Conservation (phyloP, 1,284 basidiomycete genomes). For the Leccinum fuscescens region DNA sequence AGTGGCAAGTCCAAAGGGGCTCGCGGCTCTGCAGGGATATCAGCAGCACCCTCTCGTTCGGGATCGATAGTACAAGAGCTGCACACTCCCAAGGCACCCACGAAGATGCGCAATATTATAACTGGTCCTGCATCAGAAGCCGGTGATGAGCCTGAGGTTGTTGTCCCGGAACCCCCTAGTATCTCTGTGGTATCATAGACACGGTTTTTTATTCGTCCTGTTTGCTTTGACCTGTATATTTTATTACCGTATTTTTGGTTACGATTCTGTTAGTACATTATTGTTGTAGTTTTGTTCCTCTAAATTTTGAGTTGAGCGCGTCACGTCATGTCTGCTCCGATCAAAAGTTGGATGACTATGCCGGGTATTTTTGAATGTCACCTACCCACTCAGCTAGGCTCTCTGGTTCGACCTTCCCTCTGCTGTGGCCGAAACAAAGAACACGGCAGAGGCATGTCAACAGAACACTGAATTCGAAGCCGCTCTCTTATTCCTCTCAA, state of each 20-base stretch:
- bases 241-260: slow-evolving; percentile 15
- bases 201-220: slow-evolving; percentile 7
- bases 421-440: neutral
- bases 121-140: slow-evolving; percentile 46
- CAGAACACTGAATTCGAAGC: neutral
- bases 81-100: slow-evolving; percentile 45
- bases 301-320: neutral
- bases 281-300: neutral
- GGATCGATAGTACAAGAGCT: slow-evolving; percentile 47
- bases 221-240: slow-evolving; percentile 9
- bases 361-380: neutral
- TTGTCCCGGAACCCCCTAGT: slow-evolving; percentile 18
- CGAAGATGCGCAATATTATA: slow-evolving; percentile 58
- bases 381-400: neutral
- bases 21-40: slow-evolving; percentile 38
- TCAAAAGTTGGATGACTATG: neutral
- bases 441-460: neutral
- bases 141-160: slow-evolving; percentile 40
- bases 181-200: slow-evolving; percentile 23
- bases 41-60: slow-evolving; percentile 53
- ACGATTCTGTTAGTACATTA: neutral
- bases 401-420: neutral
- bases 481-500: neutral
- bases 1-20: slow-evolving; percentile 41
- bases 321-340: neutral